Percentiles rank a stretch among this genome's conserved stretches.
Conservation (phyloP, 2,329 filamentous ascomycete species). For the Orbilia blumenaviensis region DNA sequence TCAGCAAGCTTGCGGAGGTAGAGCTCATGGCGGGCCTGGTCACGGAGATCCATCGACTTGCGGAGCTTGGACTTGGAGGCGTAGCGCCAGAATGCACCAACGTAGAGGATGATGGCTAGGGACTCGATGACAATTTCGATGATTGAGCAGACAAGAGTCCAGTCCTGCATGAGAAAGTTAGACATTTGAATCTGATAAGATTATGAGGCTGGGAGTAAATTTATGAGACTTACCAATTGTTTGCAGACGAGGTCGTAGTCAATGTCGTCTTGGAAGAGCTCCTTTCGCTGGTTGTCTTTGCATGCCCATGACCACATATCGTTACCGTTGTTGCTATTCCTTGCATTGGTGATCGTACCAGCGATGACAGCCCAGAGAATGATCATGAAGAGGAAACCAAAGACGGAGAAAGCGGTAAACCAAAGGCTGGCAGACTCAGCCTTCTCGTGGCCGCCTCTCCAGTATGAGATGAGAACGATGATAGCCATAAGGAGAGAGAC, state of each 20-base stretch:
- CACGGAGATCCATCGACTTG: constrained; percentile 95
- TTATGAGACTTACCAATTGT: constrained; percentile 72
- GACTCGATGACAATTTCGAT: constrained; percentile 95
- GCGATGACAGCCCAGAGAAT: constrained; percentile 91
- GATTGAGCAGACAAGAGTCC: constrained; percentile 93
- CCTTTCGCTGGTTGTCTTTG: constrained; percentile 80
- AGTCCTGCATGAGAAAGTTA: constrained; percentile 72
- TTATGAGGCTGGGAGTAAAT: constrained; percentile 7
- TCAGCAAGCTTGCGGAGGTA: constrained; percentile 80
- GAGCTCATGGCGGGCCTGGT: constrained; percentile 91
- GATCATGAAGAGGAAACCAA: constrained; percentile 92
- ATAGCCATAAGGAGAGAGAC: constrained; percentile 83
- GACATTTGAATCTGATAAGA: constrained; percentile 53
- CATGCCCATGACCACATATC: constrained; percentile 99
- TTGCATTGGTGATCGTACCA: constrained; percentile 80
- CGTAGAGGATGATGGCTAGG: constrained; percentile 91
- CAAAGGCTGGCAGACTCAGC: constrained; percentile 95
- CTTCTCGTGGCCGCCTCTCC: constrained; percentile 82
- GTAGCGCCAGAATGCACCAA: constrained; percentile 94
- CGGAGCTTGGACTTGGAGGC: constrained; percentile 94
- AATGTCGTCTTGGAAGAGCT: constrained; percentile 81
- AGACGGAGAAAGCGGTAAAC: constrained; percentile 92
- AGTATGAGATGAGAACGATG: constrained; percentile 84
- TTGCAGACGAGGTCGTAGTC: constrained; percentile 91
- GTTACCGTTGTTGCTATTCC: constrained; percentile 76